These are phyloP conservation scores for Calonectria naviculata DNA, from an alignment of 2,329 filamentous ascomycete genomes.

Conservation along the genomic window DNA sequence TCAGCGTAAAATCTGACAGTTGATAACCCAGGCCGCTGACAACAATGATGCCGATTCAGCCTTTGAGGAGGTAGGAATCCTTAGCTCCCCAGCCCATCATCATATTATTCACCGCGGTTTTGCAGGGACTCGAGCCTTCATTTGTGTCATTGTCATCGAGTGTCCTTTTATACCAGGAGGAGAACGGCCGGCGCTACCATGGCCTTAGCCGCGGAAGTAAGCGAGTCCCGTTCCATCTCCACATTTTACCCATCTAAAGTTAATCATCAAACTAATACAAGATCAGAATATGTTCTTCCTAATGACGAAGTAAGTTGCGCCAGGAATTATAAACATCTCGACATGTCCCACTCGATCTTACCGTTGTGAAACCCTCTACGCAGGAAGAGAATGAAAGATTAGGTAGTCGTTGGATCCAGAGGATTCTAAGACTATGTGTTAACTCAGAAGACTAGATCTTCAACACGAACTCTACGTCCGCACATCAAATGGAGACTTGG, in stretches of 20 bases:
- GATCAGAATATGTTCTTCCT: background rate
- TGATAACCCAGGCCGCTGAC: background rate
- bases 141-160: background rate
- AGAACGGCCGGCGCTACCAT: background rate
- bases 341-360: conserved; percentile 41
- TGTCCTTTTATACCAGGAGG: background rate
- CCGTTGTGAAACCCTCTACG: conserved; percentile 17
- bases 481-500: conserved; percentile 36
- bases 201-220: background rate
- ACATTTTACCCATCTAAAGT: too few species aligned
- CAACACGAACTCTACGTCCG: conserved; percentile 41
- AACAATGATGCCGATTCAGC: background rate
- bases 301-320: background rate
- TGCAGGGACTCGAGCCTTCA: background rate
- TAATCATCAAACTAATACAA: background rate
- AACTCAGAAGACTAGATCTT: conserved; percentile 28
- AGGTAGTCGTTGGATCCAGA: background rate
- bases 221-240: background rate
- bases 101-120: background rate
- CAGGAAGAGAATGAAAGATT: conserved; percentile 12
- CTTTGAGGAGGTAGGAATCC: background rate
- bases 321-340: background rate
- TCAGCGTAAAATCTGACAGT: background rate
- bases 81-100: background rate
- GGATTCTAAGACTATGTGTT: too few species aligned